These are phyloP conservation scores for Tetrapisispora nanseiensis DNA, from an alignment of 805 yeast species.

Conservation along the genomic window DNA sequence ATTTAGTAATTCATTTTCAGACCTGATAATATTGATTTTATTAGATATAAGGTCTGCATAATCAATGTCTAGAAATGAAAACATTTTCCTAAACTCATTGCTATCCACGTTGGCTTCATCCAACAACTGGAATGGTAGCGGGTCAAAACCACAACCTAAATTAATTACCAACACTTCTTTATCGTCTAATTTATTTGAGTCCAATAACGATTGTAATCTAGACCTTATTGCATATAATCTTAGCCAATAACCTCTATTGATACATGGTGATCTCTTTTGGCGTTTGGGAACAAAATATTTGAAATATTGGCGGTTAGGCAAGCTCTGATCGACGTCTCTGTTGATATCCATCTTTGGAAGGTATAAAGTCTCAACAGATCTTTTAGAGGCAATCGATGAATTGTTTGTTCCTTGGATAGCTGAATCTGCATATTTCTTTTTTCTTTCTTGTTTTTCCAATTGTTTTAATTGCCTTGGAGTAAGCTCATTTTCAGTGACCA, in stretches of 20 bases:
- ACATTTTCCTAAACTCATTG: slow-evolving; percentile 20
- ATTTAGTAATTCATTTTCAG: slow-evolving; percentile 36
- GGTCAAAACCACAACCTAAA: slow-evolving; percentile 73
- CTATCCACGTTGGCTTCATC: slow-evolving; percentile 27
- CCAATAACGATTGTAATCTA: slow-evolving; percentile 40
- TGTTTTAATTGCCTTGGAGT: slow-evolving; percentile 3
- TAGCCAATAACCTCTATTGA: slow-evolving; percentile 77
- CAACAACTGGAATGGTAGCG: slow-evolving; percentile 45
- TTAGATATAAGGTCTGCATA: slow-evolving; percentile 56
- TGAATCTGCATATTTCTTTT: slow-evolving; percentile 45
- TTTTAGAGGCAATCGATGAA: slow-evolving; percentile 71
- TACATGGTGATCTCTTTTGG: slow-evolving; percentile 66
- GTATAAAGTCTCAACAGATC: slow-evolving; percentile 67
- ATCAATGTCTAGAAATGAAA: slow-evolving; percentile 60
- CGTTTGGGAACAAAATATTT: slow-evolving; percentile 49
- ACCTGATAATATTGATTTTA: slow-evolving; percentile 44
- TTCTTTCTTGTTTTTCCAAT: slow-evolving; percentile 34
- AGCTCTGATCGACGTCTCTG: slow-evolving; percentile 4
- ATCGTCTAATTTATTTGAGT: slow-evolving; percentile 12
- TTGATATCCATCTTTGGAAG: slow-evolving; percentile 16
- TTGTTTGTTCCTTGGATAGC: slow-evolving; percentile 80
- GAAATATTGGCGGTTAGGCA: slow-evolving; percentile 41
- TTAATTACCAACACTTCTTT: slow-evolving; percentile 42
- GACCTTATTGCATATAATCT: slow-evolving; percentile 61
- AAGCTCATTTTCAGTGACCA: background rate